Base-by-base conservation (phyloP, 75 land plant species). In the Pinus albicaulis region DNA sequence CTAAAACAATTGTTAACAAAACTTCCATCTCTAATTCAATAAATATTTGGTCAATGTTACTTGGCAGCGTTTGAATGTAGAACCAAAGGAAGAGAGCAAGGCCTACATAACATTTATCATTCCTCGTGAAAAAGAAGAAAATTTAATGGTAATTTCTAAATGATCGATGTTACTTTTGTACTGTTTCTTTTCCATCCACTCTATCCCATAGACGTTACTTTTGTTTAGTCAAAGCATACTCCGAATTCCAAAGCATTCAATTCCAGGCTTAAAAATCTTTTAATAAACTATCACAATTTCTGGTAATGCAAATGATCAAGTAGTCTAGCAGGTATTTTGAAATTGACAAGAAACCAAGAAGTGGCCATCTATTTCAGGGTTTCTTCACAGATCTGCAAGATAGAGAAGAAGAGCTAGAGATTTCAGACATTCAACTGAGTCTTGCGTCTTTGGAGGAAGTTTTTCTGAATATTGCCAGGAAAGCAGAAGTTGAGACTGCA, bases 401-500 rank as follows among this genome's bases (percentile, higher is more conserved):
- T 55, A 76, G 20, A 55, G 56, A 68, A 59, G 74, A 76, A 12
- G 65, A 76, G 65, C 74, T 81, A 56, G 79, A 63, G 22, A 56
- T 81, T 57, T 76, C 78, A n/a, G 82, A 76, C 56, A 81, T 81
- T 31, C 74, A 81, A 16, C 13, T 78, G 15, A 58, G 83, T 65
- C 82, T 78, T 26, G 61, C 75, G 52, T 78, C 76, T 16, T 63
- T 77, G 41, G 80, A 77, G 31, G 75, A 77, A 78, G 76, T 82
- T 3, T 82, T 82, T 58, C n/a, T 78, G 57, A 78, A 73, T 24
- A 72, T 78, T 23, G n/a, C 61, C 3, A 55, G 58, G 34, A 36
- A 81, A 19, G 25, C 74, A 59, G 82, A 81, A 66, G 52, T 70
- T 59, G 78, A 81, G 36, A 79, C 57, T 75, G 86, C 86, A 17